Conservation (phyloP, 306 rosid genomes). For the Glycine soja region DNA sequence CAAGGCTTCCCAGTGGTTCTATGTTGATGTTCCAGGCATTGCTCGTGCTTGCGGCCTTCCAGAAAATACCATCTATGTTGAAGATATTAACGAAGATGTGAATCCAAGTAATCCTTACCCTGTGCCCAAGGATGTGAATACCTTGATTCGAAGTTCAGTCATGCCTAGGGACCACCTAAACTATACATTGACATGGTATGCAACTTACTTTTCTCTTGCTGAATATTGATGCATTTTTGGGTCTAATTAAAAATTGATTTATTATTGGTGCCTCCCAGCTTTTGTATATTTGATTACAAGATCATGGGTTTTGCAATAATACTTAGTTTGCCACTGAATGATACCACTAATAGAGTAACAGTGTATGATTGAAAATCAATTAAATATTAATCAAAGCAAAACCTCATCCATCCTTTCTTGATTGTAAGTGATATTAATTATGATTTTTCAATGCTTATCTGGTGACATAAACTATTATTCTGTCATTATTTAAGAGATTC, state of each 20-base stretch:
- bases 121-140: constrained; percentile 78
- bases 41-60: constrained; percentile 78
- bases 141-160: constrained; percentile 81
- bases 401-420: too few species aligned
- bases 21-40: constrained; percentile 86
- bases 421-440: neutral
- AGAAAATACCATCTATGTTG: constrained; percentile 72
- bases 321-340: constrained; percentile 1
- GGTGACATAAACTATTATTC: neutral
- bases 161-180: constrained; percentile 95
- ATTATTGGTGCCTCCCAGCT: too few species aligned
- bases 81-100: constrained; percentile 75
- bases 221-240: constrained; percentile 17
- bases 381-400: neutral
- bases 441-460: neutral
- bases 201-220: constrained; percentile 8
- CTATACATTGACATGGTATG: constrained; percentile 91
- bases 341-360: neutral
- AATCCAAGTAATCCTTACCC: constrained; percentile 90
- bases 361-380: constrained; percentile 9
- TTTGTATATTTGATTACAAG: neutral
- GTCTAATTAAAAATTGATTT: neutral
- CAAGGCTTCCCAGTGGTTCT: constrained; percentile 83
- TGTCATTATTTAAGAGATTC: neutral
- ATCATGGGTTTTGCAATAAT: constrained; percentile 4